Evolutionary conservation across 2,329 filamentous ascomycete species (phyloP).

Genomic region (Atkinsonella hypoxylon): DNA sequence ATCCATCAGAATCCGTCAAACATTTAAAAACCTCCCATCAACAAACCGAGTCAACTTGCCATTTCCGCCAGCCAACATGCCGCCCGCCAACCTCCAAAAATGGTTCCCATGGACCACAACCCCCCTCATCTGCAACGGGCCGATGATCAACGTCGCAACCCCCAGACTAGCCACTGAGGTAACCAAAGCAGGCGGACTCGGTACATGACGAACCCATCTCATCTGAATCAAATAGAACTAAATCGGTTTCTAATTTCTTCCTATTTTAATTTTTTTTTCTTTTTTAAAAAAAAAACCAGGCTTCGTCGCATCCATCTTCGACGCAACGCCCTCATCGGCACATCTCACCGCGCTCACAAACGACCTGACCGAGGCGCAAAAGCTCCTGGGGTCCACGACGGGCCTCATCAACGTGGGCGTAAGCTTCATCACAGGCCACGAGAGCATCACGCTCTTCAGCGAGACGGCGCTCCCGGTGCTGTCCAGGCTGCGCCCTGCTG

Average conservation of each 20-base stretch:
- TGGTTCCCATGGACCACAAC: conserved; percentile 19
- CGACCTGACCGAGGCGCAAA: conserved; percentile 18
- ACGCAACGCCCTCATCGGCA: conserved; percentile 18
- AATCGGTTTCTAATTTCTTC: too few species aligned
- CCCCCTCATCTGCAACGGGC: conserved; percentile 23
- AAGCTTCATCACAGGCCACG: conserved; percentile 44
- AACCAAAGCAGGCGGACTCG: conserved; percentile 25
- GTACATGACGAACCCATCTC: conserved; percentile 11
- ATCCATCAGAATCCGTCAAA: too few species aligned
- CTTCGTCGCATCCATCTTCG: conserved; percentile 21
- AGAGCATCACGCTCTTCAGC: conserved; percentile 26
- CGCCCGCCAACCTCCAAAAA: conserved; percentile 12
- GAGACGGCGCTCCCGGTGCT: conserved; percentile 39
- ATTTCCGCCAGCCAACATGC: conserved; percentile 11
- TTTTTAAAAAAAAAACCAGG: conserved; percentile 10
- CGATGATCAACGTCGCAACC: conserved; percentile 23
- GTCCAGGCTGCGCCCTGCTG: conserved; percentile 38
- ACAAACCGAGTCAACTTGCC: too few species aligned
- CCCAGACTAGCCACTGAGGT: conserved; percentile 25
- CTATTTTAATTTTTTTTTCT: too few species aligned
- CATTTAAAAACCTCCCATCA: too few species aligned
- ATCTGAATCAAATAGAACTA: too few species aligned
- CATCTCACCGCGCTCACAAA: conserved; percentile 21
- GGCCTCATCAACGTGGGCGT: conserved; percentile 43
- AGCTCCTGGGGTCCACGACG: conserved; percentile 14